Percentiles rank a stretch among this genome's conserved stretches.
These are phyloP conservation scores for Zasmidium angulare DNA, from an alignment of 2,329 filamentous ascomycete genomes.

Conservation along the genomic window DNA sequence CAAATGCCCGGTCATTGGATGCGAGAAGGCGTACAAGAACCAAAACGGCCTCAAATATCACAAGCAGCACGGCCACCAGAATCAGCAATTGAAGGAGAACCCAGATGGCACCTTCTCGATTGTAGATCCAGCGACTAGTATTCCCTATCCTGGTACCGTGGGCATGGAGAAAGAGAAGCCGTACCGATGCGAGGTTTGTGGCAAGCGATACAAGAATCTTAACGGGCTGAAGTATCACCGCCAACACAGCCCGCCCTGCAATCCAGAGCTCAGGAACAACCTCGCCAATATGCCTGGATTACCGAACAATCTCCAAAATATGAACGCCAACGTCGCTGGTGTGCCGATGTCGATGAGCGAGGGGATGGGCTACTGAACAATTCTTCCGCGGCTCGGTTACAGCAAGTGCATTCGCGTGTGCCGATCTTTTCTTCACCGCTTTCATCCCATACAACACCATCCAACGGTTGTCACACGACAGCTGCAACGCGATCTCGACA, in stretches of 20 bases:
- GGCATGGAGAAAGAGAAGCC: slow-evolving; percentile 99
- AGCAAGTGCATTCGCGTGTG: slow-evolving; percentile 14
- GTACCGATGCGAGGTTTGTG: slow-evolving; percentile 93
- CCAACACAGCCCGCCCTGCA: slow-evolving; percentile 78
- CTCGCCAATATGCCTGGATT: slow-evolving; percentile 32
- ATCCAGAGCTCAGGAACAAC: slow-evolving; percentile 69
- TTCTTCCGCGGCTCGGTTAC: slow-evolving; percentile 17
- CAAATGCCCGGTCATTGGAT: slow-evolving; percentile 95
- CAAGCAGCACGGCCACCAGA: slow-evolving; percentile 87
- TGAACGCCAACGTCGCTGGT: slow-evolving; percentile 52
- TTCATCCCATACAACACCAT: slow-evolving; percentile 10
- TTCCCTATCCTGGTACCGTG: slow-evolving; percentile 90
- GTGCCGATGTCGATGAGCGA: slow-evolving; percentile 54
- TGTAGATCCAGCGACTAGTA: slow-evolving; percentile 90
- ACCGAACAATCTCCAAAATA: slow-evolving; percentile 42
- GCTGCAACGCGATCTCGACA: slow-evolving; percentile 9
- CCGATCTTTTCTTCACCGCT: slow-evolving; percentile 20
- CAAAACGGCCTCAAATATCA: slow-evolving; percentile 96
- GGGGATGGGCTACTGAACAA: slow-evolving; percentile 29
- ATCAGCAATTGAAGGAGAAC: slow-evolving; percentile 94
- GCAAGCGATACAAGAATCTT: slow-evolving; percentile 98
- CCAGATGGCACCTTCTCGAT: slow-evolving; percentile 97
- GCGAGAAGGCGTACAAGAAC: slow-evolving; percentile 99
- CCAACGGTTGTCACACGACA: slow-evolving; percentile 7
- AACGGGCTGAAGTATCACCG: slow-evolving; percentile 93